Evolutionary conservation across 768 basidiomycete species (phyloP), one percentile per base, ranked within the genome.

Genomic region (Serpula lacrymans): DNA sequence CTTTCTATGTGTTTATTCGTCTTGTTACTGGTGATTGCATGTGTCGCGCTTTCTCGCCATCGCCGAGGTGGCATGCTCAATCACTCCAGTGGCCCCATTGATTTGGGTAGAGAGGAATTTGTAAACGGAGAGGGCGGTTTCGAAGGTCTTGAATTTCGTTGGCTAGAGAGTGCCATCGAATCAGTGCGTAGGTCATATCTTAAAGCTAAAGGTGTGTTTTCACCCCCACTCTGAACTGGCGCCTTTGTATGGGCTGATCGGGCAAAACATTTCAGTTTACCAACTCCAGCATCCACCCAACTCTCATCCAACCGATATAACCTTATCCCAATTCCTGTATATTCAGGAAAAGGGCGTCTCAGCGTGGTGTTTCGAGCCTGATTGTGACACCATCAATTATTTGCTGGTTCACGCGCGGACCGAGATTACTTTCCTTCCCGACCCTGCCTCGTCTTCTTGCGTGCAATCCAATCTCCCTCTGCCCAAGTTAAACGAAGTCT

Each of bases 311-410:
- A 94, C 95, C 37, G 96, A 99, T 62, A 98, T 99, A 64, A 99
- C 95, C 1, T 73, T 99, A 39, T 95, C 95, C 7, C 96, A 99
- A 57, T 98, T 98, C 67, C 82, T 99, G 16, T 93, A 94, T 20
- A 99, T 99, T 43, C 96, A 99, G 60, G 96, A 99, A 67, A 99
- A 99, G 58, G 96, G 96, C 50, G 95, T 99, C 32, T 95, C 94
- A 20, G 96, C 96, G 13, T 99, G 96, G 96, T 93, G 83, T 27
- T 99, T 99, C 58, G 96, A 99, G 62, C 96, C 96, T 25, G 96
- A 98, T 61, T 97, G 94, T 59, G 94, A 98, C 64, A 85, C 90
- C 39, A 80, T 93, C 59, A 85, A 88, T 48, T 91, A 89, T 6
- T 74, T 98, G 32, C 77, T 97, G 29, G 95, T 99, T 36, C 92